Evolutionary conservation across 768 basidiomycete species (phyloP).

Genomic region (Hygrophorus pudorinus): DNA sequence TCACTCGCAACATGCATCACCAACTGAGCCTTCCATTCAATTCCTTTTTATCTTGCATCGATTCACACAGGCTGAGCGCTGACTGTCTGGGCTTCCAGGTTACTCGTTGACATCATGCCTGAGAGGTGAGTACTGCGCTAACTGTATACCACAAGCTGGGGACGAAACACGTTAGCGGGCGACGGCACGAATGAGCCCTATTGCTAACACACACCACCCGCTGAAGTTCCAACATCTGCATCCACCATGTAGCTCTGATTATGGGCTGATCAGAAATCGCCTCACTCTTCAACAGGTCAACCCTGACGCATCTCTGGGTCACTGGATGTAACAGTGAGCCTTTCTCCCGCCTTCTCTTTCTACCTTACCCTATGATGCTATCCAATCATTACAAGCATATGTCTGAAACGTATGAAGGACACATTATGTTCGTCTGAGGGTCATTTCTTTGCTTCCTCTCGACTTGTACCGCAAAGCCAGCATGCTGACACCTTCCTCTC

Average conservation of each 20-base stretch:
- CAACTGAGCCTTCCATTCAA: slow-evolving; percentile 32
- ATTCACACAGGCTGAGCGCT: slow-evolving; percentile 5
- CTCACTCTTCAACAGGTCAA: too few species aligned
- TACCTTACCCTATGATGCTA: slow-evolving; percentile 35
- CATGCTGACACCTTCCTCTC: neutral
- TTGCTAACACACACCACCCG: slow-evolving; percentile 36
- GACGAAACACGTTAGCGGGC: slow-evolving; percentile 29
- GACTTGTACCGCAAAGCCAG: too few species aligned
- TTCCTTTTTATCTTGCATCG: slow-evolving; percentile 5
- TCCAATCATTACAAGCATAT: slow-evolving; percentile 62
- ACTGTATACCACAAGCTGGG: slow-evolving; percentile 8
- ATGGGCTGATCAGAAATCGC: too few species aligned
- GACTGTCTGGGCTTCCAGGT: neutral
- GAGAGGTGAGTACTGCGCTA: slow-evolving; percentile 9
- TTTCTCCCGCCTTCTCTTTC: slow-evolving; percentile 5
- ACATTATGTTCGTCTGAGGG: slow-evolving; percentile 39
- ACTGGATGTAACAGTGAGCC: too few species aligned
- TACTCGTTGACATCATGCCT: neutral
- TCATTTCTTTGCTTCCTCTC: neutral
- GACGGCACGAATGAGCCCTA: slow-evolving; percentile 23
- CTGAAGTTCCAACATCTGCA: slow-evolving; percentile 18
- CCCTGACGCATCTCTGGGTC: too few species aligned
- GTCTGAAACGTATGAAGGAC: slow-evolving; percentile 59
- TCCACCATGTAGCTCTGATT: too few species aligned
- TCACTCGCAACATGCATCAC: slow-evolving; percentile 73